These are phyloP conservation scores for Phytophthora chlamydospora DNA, from an alignment of 352 stramenopile species.

Conservation along the genomic window DNA sequence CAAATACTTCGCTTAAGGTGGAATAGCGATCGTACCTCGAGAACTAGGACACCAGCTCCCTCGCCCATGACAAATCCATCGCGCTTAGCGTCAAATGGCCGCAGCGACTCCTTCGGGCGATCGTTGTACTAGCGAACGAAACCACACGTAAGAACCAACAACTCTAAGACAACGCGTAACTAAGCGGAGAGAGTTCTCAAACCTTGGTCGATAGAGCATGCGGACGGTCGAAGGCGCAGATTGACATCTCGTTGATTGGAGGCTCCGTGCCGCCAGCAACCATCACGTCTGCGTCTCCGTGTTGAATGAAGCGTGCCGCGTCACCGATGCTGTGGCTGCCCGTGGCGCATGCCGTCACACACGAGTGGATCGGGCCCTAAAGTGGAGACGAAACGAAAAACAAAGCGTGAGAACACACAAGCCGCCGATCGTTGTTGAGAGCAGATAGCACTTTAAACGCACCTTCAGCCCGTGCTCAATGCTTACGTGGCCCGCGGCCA, in stretches of 20 bases:
- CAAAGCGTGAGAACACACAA: not conserved
- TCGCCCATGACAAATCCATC: conserved; percentile 98
- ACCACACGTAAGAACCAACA: no score
- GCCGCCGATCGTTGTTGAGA: no score
- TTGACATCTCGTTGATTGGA: conserved; percentile 90
- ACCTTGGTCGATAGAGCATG: conserved; percentile 92
- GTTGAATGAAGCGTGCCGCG: conserved; percentile 85
- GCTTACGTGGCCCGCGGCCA: conserved; percentile 89
- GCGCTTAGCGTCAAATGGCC: conserved; percentile 95
- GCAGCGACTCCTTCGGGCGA: conserved; percentile 83
- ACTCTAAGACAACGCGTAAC: not conserved
- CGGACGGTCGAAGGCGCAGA: conserved; percentile 95
- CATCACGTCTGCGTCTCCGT: conserved; percentile 93
- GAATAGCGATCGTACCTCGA: conserved; percentile 39
- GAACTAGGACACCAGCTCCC: conserved; percentile 70
- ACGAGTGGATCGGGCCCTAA: conserved; percentile 95
- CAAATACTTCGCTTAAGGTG: not conserved
- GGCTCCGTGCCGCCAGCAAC: conserved; percentile 95
- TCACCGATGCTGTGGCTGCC: conserved; percentile 96
- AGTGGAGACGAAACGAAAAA: not conserved
- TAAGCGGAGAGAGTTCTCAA: not conserved
- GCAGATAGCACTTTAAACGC: not conserved
- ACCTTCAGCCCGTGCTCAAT: conserved; percentile 89
- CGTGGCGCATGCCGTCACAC: conserved; percentile 95
- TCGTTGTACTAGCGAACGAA: conserved; percentile 91